phyloP scores from a whole-genome alignment of 1,284 basidiomycete species.

The Phellopilus nigrolimitatus region DNA sequence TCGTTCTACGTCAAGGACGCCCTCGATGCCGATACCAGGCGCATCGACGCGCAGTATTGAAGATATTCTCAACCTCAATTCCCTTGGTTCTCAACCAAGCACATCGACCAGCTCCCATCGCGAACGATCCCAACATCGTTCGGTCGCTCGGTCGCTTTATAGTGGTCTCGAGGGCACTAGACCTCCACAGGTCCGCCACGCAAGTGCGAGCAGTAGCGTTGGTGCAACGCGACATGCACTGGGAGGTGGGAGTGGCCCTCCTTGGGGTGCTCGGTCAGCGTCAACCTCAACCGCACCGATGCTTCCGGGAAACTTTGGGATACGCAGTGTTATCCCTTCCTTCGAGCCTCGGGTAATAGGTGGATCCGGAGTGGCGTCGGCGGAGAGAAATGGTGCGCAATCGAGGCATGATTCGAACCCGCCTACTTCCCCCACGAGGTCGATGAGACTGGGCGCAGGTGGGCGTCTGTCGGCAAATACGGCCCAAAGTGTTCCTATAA shows the following conservation, averaged over 20 bases:
- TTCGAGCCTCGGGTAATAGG: conserved; percentile 20
- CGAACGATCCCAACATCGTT: conserved; percentile 7
- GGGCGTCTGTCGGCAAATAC: neutral
- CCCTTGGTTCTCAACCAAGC: conserved; percentile 8
- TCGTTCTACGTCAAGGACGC: conserved; percentile 16
- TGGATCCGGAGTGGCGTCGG: conserved; percentile 1
- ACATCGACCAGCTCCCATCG: conserved; percentile 1
- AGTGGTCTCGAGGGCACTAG: conserved; percentile 13
- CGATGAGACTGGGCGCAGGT: neutral
- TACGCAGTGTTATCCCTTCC: conserved; percentile 4
- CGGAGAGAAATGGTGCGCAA: conserved; percentile 2
- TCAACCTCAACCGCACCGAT: conserved; percentile 14
- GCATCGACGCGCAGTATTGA: conserved; percentile 17
- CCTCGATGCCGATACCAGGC: conserved; percentile 18
- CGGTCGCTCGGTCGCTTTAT: conserved; percentile 8
- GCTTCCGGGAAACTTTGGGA: conserved; percentile 6
- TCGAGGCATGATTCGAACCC: conserved; percentile 9
- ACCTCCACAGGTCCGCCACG: conserved; percentile 5
- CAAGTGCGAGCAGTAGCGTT: conserved; percentile 9
- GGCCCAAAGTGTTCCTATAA: conserved; percentile 6
- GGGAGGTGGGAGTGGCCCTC: conserved; percentile 18
- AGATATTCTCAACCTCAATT: conserved; percentile 19
- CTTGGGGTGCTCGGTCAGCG: conserved; percentile 10
- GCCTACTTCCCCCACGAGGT: conserved; percentile 12
- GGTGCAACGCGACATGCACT: conserved; percentile 9